Evolutionary conservation across 768 basidiomycete genomes (phyloP), one percentile per base, ranked within the genome.

Genomic region (Amanita subjunquillea): DNA sequence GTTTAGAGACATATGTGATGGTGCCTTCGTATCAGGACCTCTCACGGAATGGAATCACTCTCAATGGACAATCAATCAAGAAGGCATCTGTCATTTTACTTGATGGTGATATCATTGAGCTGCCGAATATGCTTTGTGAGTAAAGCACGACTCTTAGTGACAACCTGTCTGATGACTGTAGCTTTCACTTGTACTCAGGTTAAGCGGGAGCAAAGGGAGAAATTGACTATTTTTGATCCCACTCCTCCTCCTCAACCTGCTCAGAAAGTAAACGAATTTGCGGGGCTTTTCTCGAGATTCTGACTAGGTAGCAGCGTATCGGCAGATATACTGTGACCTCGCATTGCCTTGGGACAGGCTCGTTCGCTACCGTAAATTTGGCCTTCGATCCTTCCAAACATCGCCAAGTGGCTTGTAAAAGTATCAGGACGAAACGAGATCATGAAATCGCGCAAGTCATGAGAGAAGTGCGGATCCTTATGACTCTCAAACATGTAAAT

Each of bases 371-470:
- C 1, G 89, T 91, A 1, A 83, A 89, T 59, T 75, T 91, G 22
- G 87, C 87, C 15, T 71, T 87, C 54, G 85, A 88, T 60, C 77
- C 73, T 8, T 63, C 66, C 7, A 77, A 72, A 43, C 75, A 80
- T 57, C 75, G 80, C 41, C 89, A 91, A 66, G 85, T 88, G 25
- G 89, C 89, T 20, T 91, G 88, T 65, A 91, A 91, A 64, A 88
- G 81, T 54, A 85, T 91, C 60, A 79, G 78, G 57, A 76, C 72
- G 1, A 80, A 79, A 63, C 77, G 75, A 49, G 78, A 76, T 20
- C 73, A 74, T 45, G 83, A 86, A 42, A 63, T 79, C 23, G 71
- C 66, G 3, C 76, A 80, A 58, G 77, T 85, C 20, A 81, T 83
- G 80, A 91, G 87, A 59, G 88, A 91, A 66, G 84, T 88, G 27